phyloP scores from a whole-genome alignment of 2,329 filamentous ascomycete genomes.

The Scedosporium boydii region DNA sequence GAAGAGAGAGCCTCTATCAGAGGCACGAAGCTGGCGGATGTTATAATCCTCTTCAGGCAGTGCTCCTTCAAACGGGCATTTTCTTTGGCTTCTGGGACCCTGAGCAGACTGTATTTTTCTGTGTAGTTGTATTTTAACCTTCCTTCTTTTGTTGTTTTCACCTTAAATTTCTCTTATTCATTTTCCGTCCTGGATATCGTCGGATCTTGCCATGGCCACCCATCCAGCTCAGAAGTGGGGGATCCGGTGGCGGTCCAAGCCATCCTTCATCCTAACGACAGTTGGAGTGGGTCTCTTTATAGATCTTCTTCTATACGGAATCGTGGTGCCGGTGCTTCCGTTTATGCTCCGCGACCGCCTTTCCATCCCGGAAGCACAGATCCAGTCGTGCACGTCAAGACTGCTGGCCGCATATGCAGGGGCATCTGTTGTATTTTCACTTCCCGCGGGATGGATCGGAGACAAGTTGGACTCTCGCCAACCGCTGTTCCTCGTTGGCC shows the following conservation, averaged over 20 bases:
- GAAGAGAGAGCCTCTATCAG: too few relatives aligned
- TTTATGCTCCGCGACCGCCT: background rate
- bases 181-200: background rate
- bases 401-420: background rate
- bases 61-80: too few relatives aligned
- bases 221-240: background rate
- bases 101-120: too few relatives aligned
- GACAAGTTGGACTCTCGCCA: background rate
- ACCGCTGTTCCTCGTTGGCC: background rate
- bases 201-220: too few relatives aligned
- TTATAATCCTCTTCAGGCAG: too few relatives aligned
- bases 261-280: background rate
- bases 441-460: background rate
- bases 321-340: background rate
- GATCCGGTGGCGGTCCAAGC: background rate
- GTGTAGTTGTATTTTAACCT: background rate
- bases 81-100: too few relatives aligned
- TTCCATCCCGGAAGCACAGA: background rate
- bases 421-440: background rate
- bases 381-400: background rate
- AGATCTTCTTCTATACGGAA: background rate
- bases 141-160: too few relatives aligned
- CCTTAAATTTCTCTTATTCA: background rate
- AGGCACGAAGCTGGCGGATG: too few relatives aligned
- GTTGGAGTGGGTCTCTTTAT: background rate